A percentile compares a stretch with the other conserved stretches of the same genome.
phyloP scores from a whole-genome alignment of 2,329 filamentous ascomycete genomes.

The Chalaropsis ovoidea region DNA sequence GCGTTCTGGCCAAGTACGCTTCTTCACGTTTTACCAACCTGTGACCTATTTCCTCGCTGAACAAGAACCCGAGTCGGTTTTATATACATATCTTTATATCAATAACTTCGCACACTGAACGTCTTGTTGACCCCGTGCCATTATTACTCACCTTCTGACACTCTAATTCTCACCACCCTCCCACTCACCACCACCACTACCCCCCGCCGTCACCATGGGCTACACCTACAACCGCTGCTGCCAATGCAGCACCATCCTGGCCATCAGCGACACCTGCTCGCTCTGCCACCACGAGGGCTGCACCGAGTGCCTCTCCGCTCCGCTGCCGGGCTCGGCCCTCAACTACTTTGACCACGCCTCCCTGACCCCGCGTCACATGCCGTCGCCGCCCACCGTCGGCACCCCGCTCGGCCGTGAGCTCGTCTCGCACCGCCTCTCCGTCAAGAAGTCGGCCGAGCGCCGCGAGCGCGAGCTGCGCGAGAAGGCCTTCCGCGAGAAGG shows the following conservation, averaged over 20 bases:
- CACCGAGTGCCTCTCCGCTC: conserved; percentile 34
- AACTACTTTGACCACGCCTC: conserved; percentile 22
- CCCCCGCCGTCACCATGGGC: conserved; percentile 16
- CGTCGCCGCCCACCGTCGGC: not conserved
- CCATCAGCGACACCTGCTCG: conserved; percentile 46
- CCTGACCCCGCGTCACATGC: conserved; percentile 16
- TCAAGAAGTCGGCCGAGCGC: conserved; percentile 11
- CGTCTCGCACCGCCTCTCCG: conserved; percentile 1
- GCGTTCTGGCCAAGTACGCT: not conserved
- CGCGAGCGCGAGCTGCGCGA: conserved; percentile 17
- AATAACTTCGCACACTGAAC: not conserved
- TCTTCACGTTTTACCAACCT: not conserved
- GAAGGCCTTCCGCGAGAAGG: conserved; percentile 18
- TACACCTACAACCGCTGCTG: conserved; percentile 44
- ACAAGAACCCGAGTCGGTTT: not conserved
- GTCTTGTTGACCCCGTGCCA: not conserved
- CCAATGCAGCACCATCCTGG: conserved; percentile 46
- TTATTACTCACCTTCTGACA: no score
- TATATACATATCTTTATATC: not conserved
- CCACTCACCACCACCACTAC: no score
- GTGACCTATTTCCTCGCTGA: not conserved
- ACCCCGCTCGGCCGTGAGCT: conserved; percentile 2
- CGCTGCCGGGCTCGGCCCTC: conserved; percentile 19
- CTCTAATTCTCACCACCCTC: not conserved
- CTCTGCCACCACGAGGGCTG: conserved; percentile 44